Percentiles rank a stretch among this genome's conserved stretches.
phyloP scores from a whole-genome alignment of 352 stramenopile genomes.

The Thraustotheca clavata region DNA sequence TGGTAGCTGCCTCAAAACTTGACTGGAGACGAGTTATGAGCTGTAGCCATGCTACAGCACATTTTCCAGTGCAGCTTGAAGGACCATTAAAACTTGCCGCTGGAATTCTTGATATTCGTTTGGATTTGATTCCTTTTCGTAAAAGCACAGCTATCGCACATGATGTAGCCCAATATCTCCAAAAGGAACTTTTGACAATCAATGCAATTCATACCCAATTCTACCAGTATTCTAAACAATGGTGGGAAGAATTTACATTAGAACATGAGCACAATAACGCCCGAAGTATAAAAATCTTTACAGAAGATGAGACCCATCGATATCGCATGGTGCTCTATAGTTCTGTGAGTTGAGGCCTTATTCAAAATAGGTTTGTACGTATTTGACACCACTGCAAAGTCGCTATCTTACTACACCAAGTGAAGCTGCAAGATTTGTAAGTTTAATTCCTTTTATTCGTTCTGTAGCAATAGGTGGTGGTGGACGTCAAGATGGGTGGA shows the following conservation, averaged over 20 bases:
- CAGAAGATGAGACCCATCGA: constrained; percentile 77
- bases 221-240: constrained; percentile 75
- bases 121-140: constrained; percentile 53
- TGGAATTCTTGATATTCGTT: constrained; percentile 49
- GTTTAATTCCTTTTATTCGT: constrained; percentile 59
- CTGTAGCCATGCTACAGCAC: constrained; percentile 54
- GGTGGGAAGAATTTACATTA: constrained; percentile 75
- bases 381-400: constrained; percentile 48
- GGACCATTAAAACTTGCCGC: constrained; percentile 64
- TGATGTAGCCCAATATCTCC: constrained; percentile 38
- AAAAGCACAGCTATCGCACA: constrained; percentile 34
- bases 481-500: constrained; percentile 61
- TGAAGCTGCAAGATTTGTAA: constrained; percentile 80
- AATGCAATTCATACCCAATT: constrained; percentile 55
- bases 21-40: constrained; percentile 76
- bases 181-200: constrained; percentile 41
- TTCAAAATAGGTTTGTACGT: constrained; percentile 57
- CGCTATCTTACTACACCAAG: constrained; percentile 50
- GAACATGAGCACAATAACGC: constrained; percentile 13
- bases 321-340: constrained; percentile 43
- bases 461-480: constrained; percentile 39
- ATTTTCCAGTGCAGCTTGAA: constrained; percentile 52
- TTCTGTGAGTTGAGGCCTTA: neutral
- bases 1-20: constrained; percentile 54
- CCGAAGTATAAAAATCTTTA: constrained; percentile 67